Evolutionary conservation across 2,329 filamentous ascomycete species (phyloP).

Genomic region (Byssochlamys sp.): DNA sequence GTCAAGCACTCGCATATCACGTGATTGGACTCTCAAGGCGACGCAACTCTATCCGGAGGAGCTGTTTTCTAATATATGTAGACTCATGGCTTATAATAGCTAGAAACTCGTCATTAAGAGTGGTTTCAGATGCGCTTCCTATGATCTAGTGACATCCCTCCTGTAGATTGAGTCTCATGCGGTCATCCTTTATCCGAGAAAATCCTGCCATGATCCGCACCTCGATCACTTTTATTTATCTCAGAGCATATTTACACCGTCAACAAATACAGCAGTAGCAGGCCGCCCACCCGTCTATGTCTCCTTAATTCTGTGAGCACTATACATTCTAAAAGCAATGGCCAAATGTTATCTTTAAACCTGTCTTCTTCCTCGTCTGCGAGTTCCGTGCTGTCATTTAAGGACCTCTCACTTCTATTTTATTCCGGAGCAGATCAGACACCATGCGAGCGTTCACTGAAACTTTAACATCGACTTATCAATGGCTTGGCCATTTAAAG

Average conservation of each 20-base stretch:
- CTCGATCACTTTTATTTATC: too few species aligned
- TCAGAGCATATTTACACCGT: too few species aligned
- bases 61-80: not conserved
- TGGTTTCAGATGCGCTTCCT: too few species aligned
- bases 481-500: constrained; percentile 38
- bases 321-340: too few species aligned
- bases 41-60: not conserved
- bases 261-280: too few species aligned
- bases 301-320: too few species aligned
- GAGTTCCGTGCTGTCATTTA: not conserved
- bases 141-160: too few species aligned
- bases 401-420: not conserved
- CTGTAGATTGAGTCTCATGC: too few species aligned
- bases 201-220: too few species aligned
- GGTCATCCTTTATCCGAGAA: too few species aligned
- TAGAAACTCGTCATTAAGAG: constrained; percentile 2
- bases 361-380: not conserved
- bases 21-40: not conserved
- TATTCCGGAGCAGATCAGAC: not conserved
- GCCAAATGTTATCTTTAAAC: too few species aligned
- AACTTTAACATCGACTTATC: not conserved
- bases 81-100: not conserved
- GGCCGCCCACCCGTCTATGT: too few species aligned
- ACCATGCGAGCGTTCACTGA: constrained; percentile 6
- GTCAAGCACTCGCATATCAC: not conserved